Conservation (phyloP, 352 stramenopile genomes). For the Pythium biforme region DNA sequence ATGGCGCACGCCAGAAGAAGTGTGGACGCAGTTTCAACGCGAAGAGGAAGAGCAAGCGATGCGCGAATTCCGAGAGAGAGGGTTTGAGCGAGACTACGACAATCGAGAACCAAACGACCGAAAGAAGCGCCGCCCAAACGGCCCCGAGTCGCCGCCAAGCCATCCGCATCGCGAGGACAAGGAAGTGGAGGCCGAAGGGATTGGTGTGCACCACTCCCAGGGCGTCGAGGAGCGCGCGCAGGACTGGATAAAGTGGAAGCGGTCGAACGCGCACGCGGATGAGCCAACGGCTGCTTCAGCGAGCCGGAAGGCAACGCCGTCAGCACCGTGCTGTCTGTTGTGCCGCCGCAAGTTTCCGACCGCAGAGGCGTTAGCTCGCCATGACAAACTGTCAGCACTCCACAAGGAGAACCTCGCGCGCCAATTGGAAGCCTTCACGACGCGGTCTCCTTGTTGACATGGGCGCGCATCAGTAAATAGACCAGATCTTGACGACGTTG, state of each 20-base stretch:
- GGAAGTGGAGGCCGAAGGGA: neutral
- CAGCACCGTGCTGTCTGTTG: conserved; percentile 49
- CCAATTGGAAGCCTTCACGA: neutral
- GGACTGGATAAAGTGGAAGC: conserved; percentile 23
- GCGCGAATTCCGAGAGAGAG: conserved; percentile 52
- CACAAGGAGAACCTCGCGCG: conserved; percentile 14
- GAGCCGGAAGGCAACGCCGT: neutral
- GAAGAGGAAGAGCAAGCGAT: conserved; percentile 69
- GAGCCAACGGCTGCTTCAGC: neutral
- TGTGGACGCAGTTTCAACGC: conserved; percentile 64
- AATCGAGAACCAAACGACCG: neutral
- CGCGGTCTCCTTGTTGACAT: neutral
- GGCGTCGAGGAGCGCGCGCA: conserved; percentile 1
- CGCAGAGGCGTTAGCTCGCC: conserved; percentile 37
- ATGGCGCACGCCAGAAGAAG: conserved; percentile 58
- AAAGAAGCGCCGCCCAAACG: neutral
- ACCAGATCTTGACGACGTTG: conserved; percentile 73
- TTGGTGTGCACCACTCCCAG: neutral
- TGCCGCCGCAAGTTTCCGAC: conserved; percentile 72
- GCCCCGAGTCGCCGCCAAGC: neutral
- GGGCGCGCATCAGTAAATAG: conserved; percentile 26
- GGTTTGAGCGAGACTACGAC: conserved; percentile 67
- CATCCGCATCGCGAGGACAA: neutral
- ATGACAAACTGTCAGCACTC: conserved; percentile 56
- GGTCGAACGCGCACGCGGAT: neutral